phyloP scores from a whole-genome alignment of 176 grass and related monocot species.

The Otatea glauca region DNA sequence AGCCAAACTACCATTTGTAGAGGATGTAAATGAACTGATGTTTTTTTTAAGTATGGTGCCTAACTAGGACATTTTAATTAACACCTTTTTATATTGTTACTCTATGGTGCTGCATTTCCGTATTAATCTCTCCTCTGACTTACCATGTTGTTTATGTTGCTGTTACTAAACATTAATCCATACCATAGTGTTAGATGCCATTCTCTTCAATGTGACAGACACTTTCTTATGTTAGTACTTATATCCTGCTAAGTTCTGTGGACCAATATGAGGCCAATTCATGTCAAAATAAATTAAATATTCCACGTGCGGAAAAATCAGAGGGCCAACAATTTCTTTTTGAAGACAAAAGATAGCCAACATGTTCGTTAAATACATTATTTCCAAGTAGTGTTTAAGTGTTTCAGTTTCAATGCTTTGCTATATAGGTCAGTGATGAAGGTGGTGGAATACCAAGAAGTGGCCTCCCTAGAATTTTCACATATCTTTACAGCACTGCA shows the following conservation, averaged over 20 bases:
- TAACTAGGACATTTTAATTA: neutral
- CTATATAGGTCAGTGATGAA: slow-evolving; percentile 76
- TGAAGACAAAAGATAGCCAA: neutral
- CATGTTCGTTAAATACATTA: neutral
- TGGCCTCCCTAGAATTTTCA: slow-evolving; percentile 85
- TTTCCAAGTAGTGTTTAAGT: neutral
- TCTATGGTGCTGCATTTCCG: neutral
- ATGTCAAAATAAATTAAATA: neutral
- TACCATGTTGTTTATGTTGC: slow-evolving; percentile 12
- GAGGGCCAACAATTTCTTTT: neutral
- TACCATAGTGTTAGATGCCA: neutral
- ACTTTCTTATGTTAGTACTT: neutral
- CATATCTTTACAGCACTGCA: slow-evolving; percentile 80
- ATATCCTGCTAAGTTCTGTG: neutral
- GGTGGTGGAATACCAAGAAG: slow-evolving; percentile 86
- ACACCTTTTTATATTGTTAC: neutral
- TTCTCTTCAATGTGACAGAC: neutral
- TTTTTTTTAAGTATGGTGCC: slow-evolving; percentile 25
- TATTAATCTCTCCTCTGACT: neutral
- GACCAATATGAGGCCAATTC: neutral
- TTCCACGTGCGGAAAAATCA: neutral
- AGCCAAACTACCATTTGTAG: neutral
- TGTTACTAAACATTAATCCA: slow-evolving; percentile 11
- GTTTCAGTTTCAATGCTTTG: slow-evolving; percentile 35
- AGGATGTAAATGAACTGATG: neutral